phyloP scores from a whole-genome alignment of 108 stramenopile species.

The Nitzschia sp. region DNA sequence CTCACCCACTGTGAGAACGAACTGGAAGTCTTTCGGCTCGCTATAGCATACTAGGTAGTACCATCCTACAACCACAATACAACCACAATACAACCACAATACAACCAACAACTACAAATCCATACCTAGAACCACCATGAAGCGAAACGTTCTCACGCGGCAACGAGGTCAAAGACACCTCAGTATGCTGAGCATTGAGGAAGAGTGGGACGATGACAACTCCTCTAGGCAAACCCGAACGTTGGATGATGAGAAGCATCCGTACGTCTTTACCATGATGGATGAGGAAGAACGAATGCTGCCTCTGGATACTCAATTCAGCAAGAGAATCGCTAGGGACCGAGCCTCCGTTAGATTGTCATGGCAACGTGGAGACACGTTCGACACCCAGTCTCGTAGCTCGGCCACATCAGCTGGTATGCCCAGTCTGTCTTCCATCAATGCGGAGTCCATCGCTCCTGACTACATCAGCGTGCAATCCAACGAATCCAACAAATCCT shows the following conservation, averaged over 20 bases:
- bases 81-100: no score
- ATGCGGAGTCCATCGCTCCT: constrained; percentile 1
- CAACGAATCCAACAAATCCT: not conserved
- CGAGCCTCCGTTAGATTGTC: not conserved
- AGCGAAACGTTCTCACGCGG: not conserved
- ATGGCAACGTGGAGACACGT: not conserved
- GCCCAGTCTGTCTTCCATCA: constrained; percentile 14
- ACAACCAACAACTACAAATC: no score
- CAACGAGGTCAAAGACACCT: not conserved
- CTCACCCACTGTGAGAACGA: no score
- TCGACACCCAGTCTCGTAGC: not conserved
- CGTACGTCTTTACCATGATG: not conserved
- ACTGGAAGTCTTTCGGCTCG: no score
- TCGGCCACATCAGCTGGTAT: not conserved
- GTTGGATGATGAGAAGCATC: not conserved
- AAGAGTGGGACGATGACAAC: not conserved
- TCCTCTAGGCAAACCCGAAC: not conserved
- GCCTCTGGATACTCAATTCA: not conserved
- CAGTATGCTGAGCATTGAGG: not conserved
- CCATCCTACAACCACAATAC: no score
- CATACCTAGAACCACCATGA: no score
- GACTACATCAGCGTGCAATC: not conserved
- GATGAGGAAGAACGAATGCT: not conserved
- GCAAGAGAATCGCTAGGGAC: not conserved
- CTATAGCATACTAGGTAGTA: no score